Percentiles rank a stretch among this genome's conserved stretches.
Evolutionary conservation across 176 grass and related monocot species (phyloP).

Genomic region (Phoenix dactylifera): DNA sequence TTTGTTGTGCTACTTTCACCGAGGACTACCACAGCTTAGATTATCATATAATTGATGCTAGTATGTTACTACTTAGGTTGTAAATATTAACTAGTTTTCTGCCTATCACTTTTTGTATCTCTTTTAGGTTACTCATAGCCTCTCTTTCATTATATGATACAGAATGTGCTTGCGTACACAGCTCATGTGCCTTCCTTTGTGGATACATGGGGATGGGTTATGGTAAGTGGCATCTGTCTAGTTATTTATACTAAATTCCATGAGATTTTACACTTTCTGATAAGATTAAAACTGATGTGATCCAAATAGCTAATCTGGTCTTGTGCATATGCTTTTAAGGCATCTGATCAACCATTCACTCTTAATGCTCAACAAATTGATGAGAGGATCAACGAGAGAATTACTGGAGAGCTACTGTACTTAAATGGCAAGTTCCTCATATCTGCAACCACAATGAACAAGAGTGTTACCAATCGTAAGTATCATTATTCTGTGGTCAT

Average conservation of each 20-base stretch:
- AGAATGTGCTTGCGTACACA: slow-evolving; percentile 71
- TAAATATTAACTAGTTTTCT: no score
- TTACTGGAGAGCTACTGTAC: slow-evolving; percentile 47
- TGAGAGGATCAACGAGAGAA: slow-evolving; percentile 37
- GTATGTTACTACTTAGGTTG: no score
- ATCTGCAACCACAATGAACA: slow-evolving; percentile 69
- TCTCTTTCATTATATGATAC: not conserved
- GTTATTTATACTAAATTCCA: no score
- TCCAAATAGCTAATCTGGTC: no score
- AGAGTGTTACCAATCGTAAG: slow-evolving; percentile 59
- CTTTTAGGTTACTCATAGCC: no score
- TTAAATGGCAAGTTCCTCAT: slow-evolving; percentile 55
- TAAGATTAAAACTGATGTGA: no score
- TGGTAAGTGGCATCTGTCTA: slow-evolving; percentile 28
- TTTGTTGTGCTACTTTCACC: no score
- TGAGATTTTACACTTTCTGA: no score
- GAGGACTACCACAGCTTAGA: no score
- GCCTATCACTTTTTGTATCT: no score
- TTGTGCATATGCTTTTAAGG: slow-evolving; percentile 20
- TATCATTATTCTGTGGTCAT: not conserved
- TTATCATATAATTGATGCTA: no score
- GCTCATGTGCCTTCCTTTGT: slow-evolving; percentile 74
- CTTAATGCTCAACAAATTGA: slow-evolving; percentile 49
- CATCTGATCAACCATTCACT: slow-evolving; percentile 61
- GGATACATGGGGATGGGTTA: slow-evolving; percentile 87